Conservation (phyloP, 1,284 basidiomycete genomes). For the Agaricales sp. region DNA sequence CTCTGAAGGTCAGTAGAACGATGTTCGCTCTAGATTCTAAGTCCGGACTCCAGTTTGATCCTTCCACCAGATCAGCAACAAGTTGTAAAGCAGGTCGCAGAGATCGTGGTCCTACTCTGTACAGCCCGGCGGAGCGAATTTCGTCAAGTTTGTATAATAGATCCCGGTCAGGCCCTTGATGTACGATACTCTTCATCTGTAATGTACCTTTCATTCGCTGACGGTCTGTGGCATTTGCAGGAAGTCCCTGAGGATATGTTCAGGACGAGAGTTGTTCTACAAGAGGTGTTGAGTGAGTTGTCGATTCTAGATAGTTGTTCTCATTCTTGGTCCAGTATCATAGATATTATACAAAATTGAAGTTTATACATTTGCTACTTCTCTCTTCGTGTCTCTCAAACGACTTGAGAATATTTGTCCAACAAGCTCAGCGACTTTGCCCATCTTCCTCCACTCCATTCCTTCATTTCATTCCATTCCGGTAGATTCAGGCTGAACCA, state of each 20-base stretch:
- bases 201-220: no score
- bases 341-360: not conserved
- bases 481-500: conserved; percentile 9
- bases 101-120: not conserved
- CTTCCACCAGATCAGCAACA: not conserved
- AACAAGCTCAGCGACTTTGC: not conserved
- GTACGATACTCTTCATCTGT: not conserved
- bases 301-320: conserved; percentile 16
- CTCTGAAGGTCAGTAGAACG: not conserved
- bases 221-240: no score
- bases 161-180: not conserved
- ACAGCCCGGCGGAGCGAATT: not conserved
- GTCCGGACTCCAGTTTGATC: no score
- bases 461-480: conserved; percentile 1
- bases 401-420: not conserved
- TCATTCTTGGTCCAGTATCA: not conserved
- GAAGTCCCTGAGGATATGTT: conserved; percentile 20
- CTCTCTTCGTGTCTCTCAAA: not conserved
- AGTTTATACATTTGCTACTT: not conserved
- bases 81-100: not conserved
- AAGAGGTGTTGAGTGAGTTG: conserved; percentile 12
- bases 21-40: not conserved
- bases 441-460: not conserved
- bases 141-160: not conserved
- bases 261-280: not conserved